Percentiles rank a stretch among this genome's conserved stretches.
These are phyloP conservation scores for Suillus hirtellus DNA, from an alignment of 768 basidiomycete species.

Conservation along the genomic window DNA sequence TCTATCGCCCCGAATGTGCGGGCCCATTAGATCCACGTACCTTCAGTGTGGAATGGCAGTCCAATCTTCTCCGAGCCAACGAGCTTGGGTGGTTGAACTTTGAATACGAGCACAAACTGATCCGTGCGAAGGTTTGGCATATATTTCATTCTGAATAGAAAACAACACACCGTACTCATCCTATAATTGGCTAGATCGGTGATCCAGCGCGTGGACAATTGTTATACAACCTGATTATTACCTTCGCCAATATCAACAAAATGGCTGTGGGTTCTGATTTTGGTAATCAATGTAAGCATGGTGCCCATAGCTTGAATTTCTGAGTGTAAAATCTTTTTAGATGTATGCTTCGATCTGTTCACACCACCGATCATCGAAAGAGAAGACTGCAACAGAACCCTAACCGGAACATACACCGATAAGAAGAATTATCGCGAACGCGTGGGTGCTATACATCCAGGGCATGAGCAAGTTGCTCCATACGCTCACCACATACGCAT, in stretches of 20 bases:
- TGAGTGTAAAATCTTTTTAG: constrained; percentile 35
- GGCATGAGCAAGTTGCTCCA: constrained; percentile 60
- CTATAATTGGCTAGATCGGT: constrained; percentile 48
- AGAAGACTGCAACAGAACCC: constrained; percentile 57
- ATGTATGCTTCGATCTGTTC: constrained; percentile 65
- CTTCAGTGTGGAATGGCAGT: constrained; percentile 75
- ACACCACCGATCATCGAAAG: constrained; percentile 66
- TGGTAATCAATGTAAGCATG: constrained; percentile 60
- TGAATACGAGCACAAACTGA: constrained; percentile 67
- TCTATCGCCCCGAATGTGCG: constrained; percentile 28
- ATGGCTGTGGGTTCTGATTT: constrained; percentile 61
- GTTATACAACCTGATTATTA: constrained; percentile 53
- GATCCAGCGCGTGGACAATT: constrained; percentile 51
- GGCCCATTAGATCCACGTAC: constrained; percentile 39
- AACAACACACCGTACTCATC: not conserved
- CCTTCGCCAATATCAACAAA: constrained; percentile 57
- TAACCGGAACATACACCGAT: constrained; percentile 37
- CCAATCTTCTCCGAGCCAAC: constrained; percentile 38
- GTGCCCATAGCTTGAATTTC: constrained; percentile 6
- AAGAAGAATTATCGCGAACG: constrained; percentile 54
- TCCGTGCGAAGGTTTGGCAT: constrained; percentile 56
- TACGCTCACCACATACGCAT: constrained; percentile 74
- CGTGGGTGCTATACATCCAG: constrained; percentile 56
- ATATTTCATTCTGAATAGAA: constrained; percentile 5
- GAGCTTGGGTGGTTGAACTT: constrained; percentile 58